These are phyloP conservation scores for Sporopachydermia cereana DNA, from an alignment of 1,139 yeast genomes.

Conservation along the genomic window DNA sequence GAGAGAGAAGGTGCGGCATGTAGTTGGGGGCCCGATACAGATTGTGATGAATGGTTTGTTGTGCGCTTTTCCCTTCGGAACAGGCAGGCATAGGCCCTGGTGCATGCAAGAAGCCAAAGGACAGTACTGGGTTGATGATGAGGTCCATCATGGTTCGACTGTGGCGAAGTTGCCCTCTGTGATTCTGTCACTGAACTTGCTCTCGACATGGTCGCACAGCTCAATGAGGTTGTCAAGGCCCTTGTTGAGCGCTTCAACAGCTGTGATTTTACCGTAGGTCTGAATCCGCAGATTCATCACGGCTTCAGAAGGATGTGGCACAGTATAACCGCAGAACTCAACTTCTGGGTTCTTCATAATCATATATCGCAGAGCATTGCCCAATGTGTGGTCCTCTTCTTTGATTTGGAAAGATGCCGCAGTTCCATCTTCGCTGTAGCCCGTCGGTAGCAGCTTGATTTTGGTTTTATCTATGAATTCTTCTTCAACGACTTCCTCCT, in stretches of 20 bases:
- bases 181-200: slow-evolving; percentile 45
- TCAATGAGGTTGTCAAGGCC: slow-evolving; percentile 81
- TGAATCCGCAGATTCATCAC: slow-evolving; percentile 85
- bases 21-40: too few species aligned
- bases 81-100: slow-evolving; percentile 4
- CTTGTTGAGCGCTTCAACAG: slow-evolving; percentile 85
- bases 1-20: too few species aligned
- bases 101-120: slow-evolving; percentile 1
- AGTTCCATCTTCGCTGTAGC: slow-evolving; percentile 60
- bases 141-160: slow-evolving; percentile 28
- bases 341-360: slow-evolving; percentile 97
- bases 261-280: slow-evolving; percentile 81
- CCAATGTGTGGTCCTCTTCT: slow-evolving; percentile 93
- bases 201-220: slow-evolving; percentile 75
- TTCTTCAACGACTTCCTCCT: neutral
- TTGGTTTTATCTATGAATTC: slow-evolving; percentile 4
- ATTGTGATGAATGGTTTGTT: neutral
- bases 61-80: neutral
- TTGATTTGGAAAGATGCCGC: slow-evolving; percentile 89
- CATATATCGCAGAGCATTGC: slow-evolving; percentile 84
- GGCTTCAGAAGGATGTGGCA: slow-evolving; percentile 97
- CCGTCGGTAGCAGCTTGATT: slow-evolving; percentile 2
- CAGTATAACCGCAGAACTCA: slow-evolving; percentile 95
- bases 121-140: slow-evolving; percentile 6
- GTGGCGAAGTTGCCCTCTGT: slow-evolving; percentile 36